Evolutionary conservation across 2,329 filamentous ascomycete species (phyloP), one percentile per base, ranked within the genome.

Genomic region (Trichoderma polysporum): DNA sequence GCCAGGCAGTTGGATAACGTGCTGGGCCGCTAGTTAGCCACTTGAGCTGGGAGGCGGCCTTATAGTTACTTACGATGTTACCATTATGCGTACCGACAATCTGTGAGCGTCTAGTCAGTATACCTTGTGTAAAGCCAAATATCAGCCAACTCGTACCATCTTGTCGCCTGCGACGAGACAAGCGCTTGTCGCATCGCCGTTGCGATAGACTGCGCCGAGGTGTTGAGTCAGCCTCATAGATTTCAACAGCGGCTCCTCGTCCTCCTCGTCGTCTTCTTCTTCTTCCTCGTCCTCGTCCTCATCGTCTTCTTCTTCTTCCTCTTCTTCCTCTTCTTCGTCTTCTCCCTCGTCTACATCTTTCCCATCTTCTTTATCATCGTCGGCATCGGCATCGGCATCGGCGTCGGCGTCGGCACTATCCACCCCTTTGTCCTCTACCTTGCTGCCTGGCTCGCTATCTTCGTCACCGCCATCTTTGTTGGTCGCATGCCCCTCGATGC

Each of bases 51-150:
- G 25, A 59, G 17, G 15, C 19, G n/a, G 19, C 2, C n/a, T 45
- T 19, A 17, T 3, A 37, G 19, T 45, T 58, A 81, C 90, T 83
- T 84, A 96, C 93, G 74, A 98, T 94, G 74, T 95, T 97, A 73
- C 95, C 95, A 80, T 97, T 97, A 78, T 99, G 94, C 35, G 95
- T 97, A 71, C 94, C 95, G 72, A 97, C 84, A 69, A 97, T 90
- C 91, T 94, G 74, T 68, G 68, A 70, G 74, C 68, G 68, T 71
- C 72, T 79, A 72, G 81, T 79, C 66, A 67, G 68, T 72, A 70
- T 69, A 65, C 47, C 31, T 49, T 29, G 29, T 15, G 17, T 37
- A 52, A 45, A 29, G 9, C 27, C 17, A 4, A 37, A 25, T n/a
- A 29, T 13, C 27, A 22, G 15, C 13, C 17, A 50, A 9, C 27